Percentiles rank a stretch among this genome's conserved stretches.
Conservation (phyloP, 257 asterid species). For the Petunia axillaris region DNA sequence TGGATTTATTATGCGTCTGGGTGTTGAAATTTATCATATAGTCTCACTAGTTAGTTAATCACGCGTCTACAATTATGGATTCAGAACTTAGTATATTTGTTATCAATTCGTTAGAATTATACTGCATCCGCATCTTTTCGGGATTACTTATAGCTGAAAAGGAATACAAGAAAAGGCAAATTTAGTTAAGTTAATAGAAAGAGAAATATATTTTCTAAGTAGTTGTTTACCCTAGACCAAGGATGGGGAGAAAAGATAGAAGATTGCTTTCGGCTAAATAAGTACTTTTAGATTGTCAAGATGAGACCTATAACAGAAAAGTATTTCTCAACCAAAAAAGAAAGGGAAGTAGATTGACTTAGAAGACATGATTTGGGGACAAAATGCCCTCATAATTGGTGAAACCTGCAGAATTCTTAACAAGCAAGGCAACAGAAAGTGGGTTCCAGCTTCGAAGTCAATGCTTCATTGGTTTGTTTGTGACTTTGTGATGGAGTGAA, state of each 20-base stretch:
- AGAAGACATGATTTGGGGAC: slow-evolving; percentile 23
- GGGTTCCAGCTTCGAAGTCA: slow-evolving; percentile 24
- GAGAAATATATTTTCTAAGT: not conserved
- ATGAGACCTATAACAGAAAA: slow-evolving; percentile 22
- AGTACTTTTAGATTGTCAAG: not conserved
- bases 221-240: not conserved
- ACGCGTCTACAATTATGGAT: no score
- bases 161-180: no score
- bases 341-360: slow-evolving; percentile 23
- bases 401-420: slow-evolving; percentile 6
- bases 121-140: no score
- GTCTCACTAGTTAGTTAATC: no score
- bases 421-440: slow-evolving; percentile 21
- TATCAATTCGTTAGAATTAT: no score
- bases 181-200: not conserved
- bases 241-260: not conserved
- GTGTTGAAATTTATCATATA: no score
- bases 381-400: slow-evolving; percentile 7
- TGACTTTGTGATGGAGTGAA: slow-evolving; percentile 1
- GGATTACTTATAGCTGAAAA: no score
- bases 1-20: no score
- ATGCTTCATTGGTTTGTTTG: slow-evolving; percentile 26
- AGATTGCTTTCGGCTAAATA: slow-evolving; percentile 18
- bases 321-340: slow-evolving; percentile 16
- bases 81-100: no score